phyloP scores from a whole-genome alignment of 2,329 filamentous ascomycete genomes.

The Xylaria sp. region DNA sequence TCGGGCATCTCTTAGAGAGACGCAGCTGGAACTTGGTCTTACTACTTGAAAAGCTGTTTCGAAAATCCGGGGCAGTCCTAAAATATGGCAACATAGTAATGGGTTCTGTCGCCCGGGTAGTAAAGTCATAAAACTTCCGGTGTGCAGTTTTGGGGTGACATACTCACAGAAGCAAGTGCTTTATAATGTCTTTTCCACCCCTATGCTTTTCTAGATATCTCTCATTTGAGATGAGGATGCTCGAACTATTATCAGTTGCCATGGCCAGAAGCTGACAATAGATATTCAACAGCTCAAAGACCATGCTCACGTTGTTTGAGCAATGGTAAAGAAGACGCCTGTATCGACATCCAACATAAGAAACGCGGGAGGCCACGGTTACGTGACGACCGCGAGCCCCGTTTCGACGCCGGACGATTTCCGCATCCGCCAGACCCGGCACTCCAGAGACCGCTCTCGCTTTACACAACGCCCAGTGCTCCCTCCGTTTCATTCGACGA shows the following conservation, averaged over 20 bases:
- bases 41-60: background rate
- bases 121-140: background rate
- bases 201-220: background rate
- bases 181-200: background rate
- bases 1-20: background rate
- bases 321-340: conserved; percentile 83
- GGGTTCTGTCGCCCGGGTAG: background rate
- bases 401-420: conserved; percentile 64
- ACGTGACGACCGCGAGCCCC: conserved; percentile 73
- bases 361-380: conserved; percentile 82
- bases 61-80: background rate
- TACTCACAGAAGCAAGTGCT: conserved; percentile 34
- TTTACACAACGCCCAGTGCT: conserved; percentile 60
- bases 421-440: conserved; percentile 58
- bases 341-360: conserved; percentile 86
- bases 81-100: background rate
- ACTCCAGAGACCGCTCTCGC: conserved; percentile 61
- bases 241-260: conserved; percentile 2
- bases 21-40: background rate
- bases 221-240: background rate
- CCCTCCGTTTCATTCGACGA: conserved; percentile 59
- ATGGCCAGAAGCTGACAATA: conserved; percentile 49
- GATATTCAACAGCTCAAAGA: conserved; percentile 67
- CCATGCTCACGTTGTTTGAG: conserved; percentile 81
- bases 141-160: background rate